phyloP scores from a whole-genome alignment of 106 monocot species.

The Allium sativum region DNA sequence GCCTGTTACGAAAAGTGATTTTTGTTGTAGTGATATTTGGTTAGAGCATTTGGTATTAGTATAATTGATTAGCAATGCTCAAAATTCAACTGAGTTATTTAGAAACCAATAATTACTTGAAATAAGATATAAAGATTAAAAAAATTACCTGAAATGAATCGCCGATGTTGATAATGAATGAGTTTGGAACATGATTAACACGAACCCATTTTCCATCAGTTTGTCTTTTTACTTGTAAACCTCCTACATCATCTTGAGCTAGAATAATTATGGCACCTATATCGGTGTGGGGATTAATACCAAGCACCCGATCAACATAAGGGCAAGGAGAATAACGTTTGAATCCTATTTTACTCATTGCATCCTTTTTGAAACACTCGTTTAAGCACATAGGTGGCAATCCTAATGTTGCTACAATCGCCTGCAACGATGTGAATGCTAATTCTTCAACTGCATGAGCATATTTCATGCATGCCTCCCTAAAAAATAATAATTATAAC shows the following conservation, averaged over 20 bases:
- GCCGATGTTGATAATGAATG: constrained; percentile 66
- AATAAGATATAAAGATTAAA: too few relatives aligned
- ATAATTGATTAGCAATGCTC: too few relatives aligned
- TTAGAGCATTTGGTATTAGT: too few relatives aligned
- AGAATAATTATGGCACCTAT: constrained; percentile 53
- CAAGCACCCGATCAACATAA: constrained; percentile 41
- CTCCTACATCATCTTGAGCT: constrained; percentile 42
- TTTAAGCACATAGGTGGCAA: constrained; percentile 32
- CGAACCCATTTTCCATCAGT: constrained; percentile 56
- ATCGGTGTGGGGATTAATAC: constrained; percentile 73
- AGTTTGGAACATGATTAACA: constrained; percentile 47
- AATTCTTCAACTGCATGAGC: constrained; percentile 18
- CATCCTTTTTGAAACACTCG: constrained; percentile 38
- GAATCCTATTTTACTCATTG: constrained; percentile 34
- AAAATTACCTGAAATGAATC: constrained; percentile 60
- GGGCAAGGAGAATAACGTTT: constrained; percentile 73
- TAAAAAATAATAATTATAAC: too few relatives aligned
- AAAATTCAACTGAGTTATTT: too few relatives aligned
- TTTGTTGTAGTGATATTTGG: too few relatives aligned
- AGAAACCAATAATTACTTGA: too few relatives aligned
- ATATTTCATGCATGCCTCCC: constrained; percentile 38
- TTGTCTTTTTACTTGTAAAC: constrained; percentile 47
- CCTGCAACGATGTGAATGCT: constrained; percentile 42
- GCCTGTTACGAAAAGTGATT: too few relatives aligned
- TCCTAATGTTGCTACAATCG: constrained; percentile 30